Evolutionary conservation across 2,329 filamentous ascomycete genomes (phyloP), one percentile per base, ranked within the genome.

Genomic region (Hortaea werneckii): DNA sequence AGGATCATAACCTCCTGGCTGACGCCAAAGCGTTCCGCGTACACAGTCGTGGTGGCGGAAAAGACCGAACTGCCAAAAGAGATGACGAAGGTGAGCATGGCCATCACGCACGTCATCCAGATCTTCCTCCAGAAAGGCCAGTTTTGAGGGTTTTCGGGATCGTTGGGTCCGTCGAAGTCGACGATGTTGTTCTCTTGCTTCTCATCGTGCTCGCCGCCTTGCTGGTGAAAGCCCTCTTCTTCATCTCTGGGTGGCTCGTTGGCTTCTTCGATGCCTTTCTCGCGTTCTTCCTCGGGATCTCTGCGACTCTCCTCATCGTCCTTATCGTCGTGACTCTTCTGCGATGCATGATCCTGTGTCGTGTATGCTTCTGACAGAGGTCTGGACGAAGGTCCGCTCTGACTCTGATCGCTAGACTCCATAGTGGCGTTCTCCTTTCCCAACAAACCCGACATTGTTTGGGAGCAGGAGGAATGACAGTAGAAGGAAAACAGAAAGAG

Each of bases 1-100:
- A 78, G 55, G 0, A 69, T 66, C 51, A 72, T 74, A 3, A 76
- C 70, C 44, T 75, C 69, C 0, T 55, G 59, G 0, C 68, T 68
- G 0, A 77, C 73, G 13, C 59, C 53, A 48, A 69, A 78, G 41
- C 70, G 46, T 38, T 60, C 48, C 3, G 71, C 62, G 0, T 67
- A 70, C 11, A 60, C 61, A 20, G 44, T 11, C 2, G 65, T 70
- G 4, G 70, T 67, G 3, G 70, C 66, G 34, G 63, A 68, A 54
- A 72, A 72, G 35, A 74, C 62, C 35, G 67, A 70, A 37, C 63
- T 69, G 8, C 70, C 63, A n/a, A 75, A 75, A 0, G 72, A 74
- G 38, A 72, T 65, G 51, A 61, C 66, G 45, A 75, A 65, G 1
- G 70, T 71, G 58, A 73, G 65, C 2, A 58, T 34, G 1, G 65